Evolutionary conservation across 495 filamentous ascomycete species (phyloP), one percentile per base, ranked within the genome.

Genomic region (Trichoderma parareesei): DNA sequence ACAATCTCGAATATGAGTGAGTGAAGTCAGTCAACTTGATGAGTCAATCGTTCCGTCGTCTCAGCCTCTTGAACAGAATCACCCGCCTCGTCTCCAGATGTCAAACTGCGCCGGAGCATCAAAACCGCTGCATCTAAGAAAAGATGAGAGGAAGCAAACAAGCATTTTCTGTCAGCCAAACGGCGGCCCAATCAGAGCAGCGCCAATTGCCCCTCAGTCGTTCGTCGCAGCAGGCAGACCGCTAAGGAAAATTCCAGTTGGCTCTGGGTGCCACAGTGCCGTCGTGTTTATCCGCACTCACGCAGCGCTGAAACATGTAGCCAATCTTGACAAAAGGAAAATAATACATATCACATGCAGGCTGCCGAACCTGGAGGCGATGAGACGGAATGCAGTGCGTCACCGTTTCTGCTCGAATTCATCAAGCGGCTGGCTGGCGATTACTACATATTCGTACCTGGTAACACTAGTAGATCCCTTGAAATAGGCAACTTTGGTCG

Each of bases 81-180:
- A n/a, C n/a, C n/a, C 27, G 27, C 27, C 27, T 27, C 27, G 27
- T 27, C 27, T 27, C 27, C 27, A 27, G n/a, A 2, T 48, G n/a
- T 14, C 13, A 48, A 48, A 20, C 9, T n/a, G 16, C 2, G 16
- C 8, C 14, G 5, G 7, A n/a, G 46, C 27, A 16, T 14, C 14
- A 6, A 57, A 37, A 57, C 37, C 33, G 53, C 53, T 13, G 11
- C 20, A 49, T 18, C 27, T n/a, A 37, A 57, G 27, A 57, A 57
- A 57, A 57, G 53, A 14, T 57, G 35, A 27, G 53, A 57, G 20
- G 48, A 41, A 5, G 53, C 53, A 38, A 57, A 27, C 53, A 57
- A 57, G 53, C 53, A 57, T 37, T 57, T 57, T 37, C 20, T 57
- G 9, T 10, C 27, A 3, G 2, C 6, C 20, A 57, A 35, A 8